Percentiles rank a stretch among this genome's conserved stretches.
phyloP scores from a whole-genome alignment of 306 rosid species.

The Cicer cuneatum region DNA sequence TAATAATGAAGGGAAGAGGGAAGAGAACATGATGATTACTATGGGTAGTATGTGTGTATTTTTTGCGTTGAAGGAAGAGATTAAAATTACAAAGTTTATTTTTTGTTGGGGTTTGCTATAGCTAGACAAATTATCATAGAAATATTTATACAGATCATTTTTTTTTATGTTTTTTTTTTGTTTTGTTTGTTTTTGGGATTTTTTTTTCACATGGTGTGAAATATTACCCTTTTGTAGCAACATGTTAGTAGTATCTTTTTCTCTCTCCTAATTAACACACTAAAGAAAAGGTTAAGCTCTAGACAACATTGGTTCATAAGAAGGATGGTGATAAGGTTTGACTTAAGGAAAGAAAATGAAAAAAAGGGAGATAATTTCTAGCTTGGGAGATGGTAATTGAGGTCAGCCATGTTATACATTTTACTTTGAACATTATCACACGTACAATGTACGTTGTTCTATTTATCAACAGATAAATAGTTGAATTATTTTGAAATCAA shows the following conservation, averaged over 20 bases:
- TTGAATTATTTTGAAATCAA: too few species aligned
- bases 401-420: background rate
- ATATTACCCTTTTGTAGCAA: slow-evolving; percentile 49
- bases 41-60: slow-evolving; percentile 42
- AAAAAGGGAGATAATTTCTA: background rate
- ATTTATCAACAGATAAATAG: too few species aligned
- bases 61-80: slow-evolving; percentile 54
- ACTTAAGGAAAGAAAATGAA: slow-evolving; percentile 34
- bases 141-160: too few species aligned
- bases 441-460: too few species aligned
- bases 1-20: slow-evolving; percentile 68
- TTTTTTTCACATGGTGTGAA: slow-evolving; percentile 43
- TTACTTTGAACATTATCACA: background rate
- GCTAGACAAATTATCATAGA: slow-evolving; percentile 34
- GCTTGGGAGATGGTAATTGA: background rate
- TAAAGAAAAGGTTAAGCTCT: slow-evolving; percentile 31
- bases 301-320: slow-evolving; percentile 8
- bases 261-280: slow-evolving; percentile 36
- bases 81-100: slow-evolving; percentile 39
- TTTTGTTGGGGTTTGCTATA: slow-evolving; percentile 37
- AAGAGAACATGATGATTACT: slow-evolving; percentile 78
- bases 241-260: slow-evolving; percentile 39
- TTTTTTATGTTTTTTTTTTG: too few species aligned
- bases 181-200: too few species aligned
- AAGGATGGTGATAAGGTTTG: slow-evolving; percentile 45